Evolutionary conservation across 2,329 filamentous ascomycete genomes (phyloP).

Genomic region (Ophiosphaerella korrae): DNA sequence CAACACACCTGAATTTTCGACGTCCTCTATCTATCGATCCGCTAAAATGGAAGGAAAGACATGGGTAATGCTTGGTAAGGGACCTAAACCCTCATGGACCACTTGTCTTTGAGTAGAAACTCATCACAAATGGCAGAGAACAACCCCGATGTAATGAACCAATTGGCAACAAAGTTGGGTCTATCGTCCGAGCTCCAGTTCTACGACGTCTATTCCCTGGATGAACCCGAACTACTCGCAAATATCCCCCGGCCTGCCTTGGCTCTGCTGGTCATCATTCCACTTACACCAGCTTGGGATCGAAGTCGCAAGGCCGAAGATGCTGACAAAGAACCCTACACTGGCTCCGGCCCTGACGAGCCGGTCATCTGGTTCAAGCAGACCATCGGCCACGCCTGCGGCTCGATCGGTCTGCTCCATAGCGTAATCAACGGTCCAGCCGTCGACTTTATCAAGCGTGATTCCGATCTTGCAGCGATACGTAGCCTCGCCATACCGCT

Average conservation of each 20-base stretch:
- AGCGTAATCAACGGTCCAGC: constrained; percentile 55
- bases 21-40: constrained; percentile 14
- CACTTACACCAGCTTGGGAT: constrained; percentile 45
- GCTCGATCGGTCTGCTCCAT: constrained; percentile 60
- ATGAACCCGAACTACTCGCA: constrained; percentile 52
- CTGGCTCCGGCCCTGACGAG: constrained; percentile 52
- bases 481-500: constrained; percentile 67
- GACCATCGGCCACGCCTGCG: constrained; percentile 61
- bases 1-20: constrained; percentile 7
- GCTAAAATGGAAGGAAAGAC: constrained; percentile 15
- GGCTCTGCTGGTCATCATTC: constrained; percentile 57
- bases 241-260: constrained; percentile 56
- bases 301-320: constrained; percentile 47
- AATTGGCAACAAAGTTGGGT: constrained; percentile 53
- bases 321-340: constrained; percentile 46
- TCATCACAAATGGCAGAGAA: constrained; percentile 48
- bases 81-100: constrained; percentile 1
- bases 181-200: constrained; percentile 53
- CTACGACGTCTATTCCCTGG: constrained; percentile 57
- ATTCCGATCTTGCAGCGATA: constrained; percentile 50
- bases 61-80: constrained; percentile 27
- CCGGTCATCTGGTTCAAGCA: constrained; percentile 62
- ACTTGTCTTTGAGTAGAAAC: constrained; percentile 14
- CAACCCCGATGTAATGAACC: constrained; percentile 58
- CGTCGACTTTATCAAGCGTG: constrained; percentile 46